A percentile compares a stretch with the other conserved stretches of the same genome.
These are phyloP conservation scores for Lasiodiplodia sp. DNA, from an alignment of 2,329 filamentous ascomycete genomes.

Conservation along the genomic window DNA sequence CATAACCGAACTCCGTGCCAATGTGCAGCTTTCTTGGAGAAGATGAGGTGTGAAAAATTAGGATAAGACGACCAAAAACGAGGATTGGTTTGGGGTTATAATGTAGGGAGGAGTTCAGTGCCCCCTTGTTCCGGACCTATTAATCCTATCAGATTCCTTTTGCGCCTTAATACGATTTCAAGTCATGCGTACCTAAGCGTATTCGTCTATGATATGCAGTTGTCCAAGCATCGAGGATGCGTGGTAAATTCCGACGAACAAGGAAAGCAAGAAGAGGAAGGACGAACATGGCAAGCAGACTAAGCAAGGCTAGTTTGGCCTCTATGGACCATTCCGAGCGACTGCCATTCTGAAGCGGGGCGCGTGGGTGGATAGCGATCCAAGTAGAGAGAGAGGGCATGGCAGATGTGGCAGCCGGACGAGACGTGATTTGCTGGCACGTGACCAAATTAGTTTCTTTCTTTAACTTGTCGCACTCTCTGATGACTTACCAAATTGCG, in stretches of 20 bases:
- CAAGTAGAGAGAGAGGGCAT: neutral
- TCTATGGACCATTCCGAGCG: neutral
- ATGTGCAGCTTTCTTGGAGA: too few species aligned
- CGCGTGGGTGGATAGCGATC: neutral
- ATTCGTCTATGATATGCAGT: neutral
- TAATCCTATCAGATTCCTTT: accelerated
- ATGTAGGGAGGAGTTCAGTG: neutral
- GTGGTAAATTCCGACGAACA: neutral
- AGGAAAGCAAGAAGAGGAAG: neutral
- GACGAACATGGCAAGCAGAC: neutral
- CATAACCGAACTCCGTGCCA: neutral
- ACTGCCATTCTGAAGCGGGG: neutral
- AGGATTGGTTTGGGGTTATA: neutral
- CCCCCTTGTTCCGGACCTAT: neutral
- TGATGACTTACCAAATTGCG: too few species aligned
- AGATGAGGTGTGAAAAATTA: too few species aligned
- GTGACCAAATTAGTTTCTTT: too few species aligned
- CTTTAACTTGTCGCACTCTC: too few species aligned
- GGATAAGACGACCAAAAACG: too few species aligned
- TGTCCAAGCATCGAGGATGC: neutral
- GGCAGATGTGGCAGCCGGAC: neutral
- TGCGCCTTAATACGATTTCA: neutral
- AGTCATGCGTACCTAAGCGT: neutral
- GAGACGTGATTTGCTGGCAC: neutral
- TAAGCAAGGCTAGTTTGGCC: neutral